Evolutionary conservation across 345 rosid genomes (phyloP), one percentile per base, ranked within the genome.

Genomic region (Bretschneidera sinensis): DNA sequence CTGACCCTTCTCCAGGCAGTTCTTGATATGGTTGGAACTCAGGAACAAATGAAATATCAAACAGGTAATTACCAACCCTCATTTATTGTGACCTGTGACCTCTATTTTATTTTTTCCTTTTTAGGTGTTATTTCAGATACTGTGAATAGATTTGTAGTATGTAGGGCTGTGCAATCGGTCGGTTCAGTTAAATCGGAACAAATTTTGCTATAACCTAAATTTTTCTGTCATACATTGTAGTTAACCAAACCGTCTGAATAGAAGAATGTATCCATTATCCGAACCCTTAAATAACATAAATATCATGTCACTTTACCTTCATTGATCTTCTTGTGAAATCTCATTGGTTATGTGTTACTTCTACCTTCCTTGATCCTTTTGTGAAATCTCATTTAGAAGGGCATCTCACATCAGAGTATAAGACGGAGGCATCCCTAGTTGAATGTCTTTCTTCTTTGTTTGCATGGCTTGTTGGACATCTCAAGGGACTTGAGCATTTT

Each of bases 401-500:
- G 55, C 67, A 33, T 62, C 56, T 51, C 52, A 18, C 71, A 17
- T 65, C 71, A 57, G 83, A 73, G 73, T 57, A 66, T 45, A 43
- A 24, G 10, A 57, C 55, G 56, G 76, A 70, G 69, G 68, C 73
- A 63, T 48, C 50, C 51, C 77, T 69, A 68, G 67, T 70, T 59
- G 78, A 79, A 55, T 68, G 59, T 56, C 78, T 85, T 63, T 82
- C 80, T 60, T 67, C 55, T 69, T 63, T 90, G 77, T 83, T 88
- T 78, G 72, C 81, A 24, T 88, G 95, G 92, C 83, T 90, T 39
- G 84, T 86, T 63, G 71, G 73, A 63, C 82, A 70, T 61, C 69
- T 83, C 61, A 66, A 70, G 76, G 76, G 60, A 60, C 68, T 77
- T 57, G 81, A 83, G 69, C 74, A 68, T 63, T 59, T 69, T 31